Evolutionary conservation across 176 grass and related monocot species (phyloP).

Genomic region (Zea luxurians): DNA sequence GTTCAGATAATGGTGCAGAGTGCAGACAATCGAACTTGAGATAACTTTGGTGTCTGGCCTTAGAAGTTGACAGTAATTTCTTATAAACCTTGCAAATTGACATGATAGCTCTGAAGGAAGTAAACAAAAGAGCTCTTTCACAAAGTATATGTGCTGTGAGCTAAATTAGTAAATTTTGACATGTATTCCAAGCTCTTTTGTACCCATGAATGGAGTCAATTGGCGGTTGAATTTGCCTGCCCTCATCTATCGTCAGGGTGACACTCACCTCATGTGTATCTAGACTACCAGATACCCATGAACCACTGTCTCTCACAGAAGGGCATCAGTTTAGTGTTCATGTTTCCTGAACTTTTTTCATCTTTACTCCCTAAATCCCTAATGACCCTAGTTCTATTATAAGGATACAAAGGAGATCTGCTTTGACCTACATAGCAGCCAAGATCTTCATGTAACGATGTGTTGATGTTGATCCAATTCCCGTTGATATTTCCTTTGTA

Average conservation of each 20-base stretch:
- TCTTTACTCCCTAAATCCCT: too few relatives aligned
- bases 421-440: neutral
- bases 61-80: neutral
- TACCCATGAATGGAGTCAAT: too few relatives aligned
- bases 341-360: neutral
- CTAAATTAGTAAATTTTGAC: slow-evolving; percentile 1
- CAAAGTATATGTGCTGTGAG: neutral
- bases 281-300: slow-evolving; percentile 8
- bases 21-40: neutral
- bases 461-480: too few relatives aligned
- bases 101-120: neutral
- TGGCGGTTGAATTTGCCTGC: too few relatives aligned
- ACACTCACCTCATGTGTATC: slow-evolving; percentile 3
- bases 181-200: neutral
- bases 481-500: too few relatives aligned
- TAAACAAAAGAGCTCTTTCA: slow-evolving; percentile 7
- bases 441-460: slow-evolving; percentile 9
- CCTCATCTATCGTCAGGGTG: neutral
- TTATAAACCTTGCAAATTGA: slow-evolving; percentile 1
- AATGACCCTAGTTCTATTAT: too few relatives aligned
- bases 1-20: neutral
- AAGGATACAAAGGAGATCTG: too few relatives aligned
- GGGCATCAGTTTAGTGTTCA: neutral
- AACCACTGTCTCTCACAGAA: slow-evolving; percentile 9
- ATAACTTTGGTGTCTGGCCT: neutral